phyloP scores from a whole-genome alignment of 2,329 filamentous ascomycete species.

The Paecilomyces niveus region DNA sequence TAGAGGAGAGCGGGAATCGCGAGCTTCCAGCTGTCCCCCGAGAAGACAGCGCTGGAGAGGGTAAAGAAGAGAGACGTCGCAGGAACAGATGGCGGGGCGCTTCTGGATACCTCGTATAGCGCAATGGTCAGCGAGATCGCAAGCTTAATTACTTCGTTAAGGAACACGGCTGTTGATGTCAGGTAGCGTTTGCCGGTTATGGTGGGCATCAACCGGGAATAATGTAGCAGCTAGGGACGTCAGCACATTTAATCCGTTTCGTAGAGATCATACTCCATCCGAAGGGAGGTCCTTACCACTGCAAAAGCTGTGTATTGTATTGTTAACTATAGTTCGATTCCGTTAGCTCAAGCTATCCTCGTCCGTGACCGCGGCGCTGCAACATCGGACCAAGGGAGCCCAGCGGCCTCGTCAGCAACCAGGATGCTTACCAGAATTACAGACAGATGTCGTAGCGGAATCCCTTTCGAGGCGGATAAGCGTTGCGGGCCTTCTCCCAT shows the following conservation, averaged over 20 bases:
- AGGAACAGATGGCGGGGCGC: slow-evolving; percentile 69
- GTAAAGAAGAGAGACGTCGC: slow-evolving; percentile 73
- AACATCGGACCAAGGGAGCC: neutral
- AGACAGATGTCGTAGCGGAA: slow-evolving; percentile 25
- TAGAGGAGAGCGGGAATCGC: slow-evolving; percentile 83
- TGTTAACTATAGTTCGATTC: slow-evolving; percentile 26
- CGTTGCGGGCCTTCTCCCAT: slow-evolving; percentile 29
- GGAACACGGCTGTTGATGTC: slow-evolving; percentile 85
- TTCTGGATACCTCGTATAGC: slow-evolving; percentile 76
- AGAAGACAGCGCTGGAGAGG: slow-evolving; percentile 74
- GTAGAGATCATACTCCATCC: neutral
- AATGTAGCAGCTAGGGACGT: slow-evolving; percentile 69
- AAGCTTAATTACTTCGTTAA: slow-evolving; percentile 89
- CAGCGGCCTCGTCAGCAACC: neutral
- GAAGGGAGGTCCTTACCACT: slow-evolving; percentile 23
- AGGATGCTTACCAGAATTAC: slow-evolving; percentile 32
- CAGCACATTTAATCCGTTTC: slow-evolving; percentile 5
- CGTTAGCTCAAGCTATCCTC: neutral
- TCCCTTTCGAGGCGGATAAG: slow-evolving; percentile 25
- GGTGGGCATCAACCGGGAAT: slow-evolving; percentile 88
- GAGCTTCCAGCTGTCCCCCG: slow-evolving; percentile 89
- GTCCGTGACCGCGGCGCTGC: neutral
- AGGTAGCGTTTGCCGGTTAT: slow-evolving; percentile 80
- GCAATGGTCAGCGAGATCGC: slow-evolving; percentile 78
- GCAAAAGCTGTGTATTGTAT: slow-evolving; percentile 38